Base-by-base conservation (phyloP, 805 yeast genomes). In the Ogataea corticis region DNA sequence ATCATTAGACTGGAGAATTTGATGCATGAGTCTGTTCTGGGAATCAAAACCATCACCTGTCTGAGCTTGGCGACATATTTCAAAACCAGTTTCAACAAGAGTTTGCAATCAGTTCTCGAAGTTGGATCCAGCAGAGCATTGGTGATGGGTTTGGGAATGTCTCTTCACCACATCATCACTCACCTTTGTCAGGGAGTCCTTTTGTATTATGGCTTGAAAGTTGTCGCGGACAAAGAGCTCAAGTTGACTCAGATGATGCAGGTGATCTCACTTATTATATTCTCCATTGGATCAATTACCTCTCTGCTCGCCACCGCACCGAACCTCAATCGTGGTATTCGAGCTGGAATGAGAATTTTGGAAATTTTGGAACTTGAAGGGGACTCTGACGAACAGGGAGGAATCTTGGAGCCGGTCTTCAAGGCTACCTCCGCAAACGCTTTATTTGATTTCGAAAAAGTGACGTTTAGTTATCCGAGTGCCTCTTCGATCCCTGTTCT, bases 141-240 rank as follows among this genome's bases (percentile, higher is more conserved):
- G 0, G 68, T 71, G 7, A 75, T 85, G 1, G 96, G 96, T 0
- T 59, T 83, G 41, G 91, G 94, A 0, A 70, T 81, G 19, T 82
- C 94, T 0, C 42, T 79, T 1, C 72, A 80, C 3, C 76, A 73
- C 38, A 61, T 84, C 12, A 64, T 85, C 33, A 67, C 79, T 0
- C 75, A 80, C 33, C 61, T 79, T 12, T 81, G 89, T 1, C 89
- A 90, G 47, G 84, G 88, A 2, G 68, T 87, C 1, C 61, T 91
- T n/a, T 68, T 89, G 5, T 91, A 80, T 63, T 90, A 83, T 60
- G 97, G 97, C 0, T 71, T 90, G 71, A 67, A 69, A 38, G 70
- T 94, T n/a, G 84, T 89, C 1, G 79, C 85, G 0, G 52, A 58
- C 1, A 73, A 71, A 0, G 77, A 77, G 37, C 89, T 88, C 58